Evolutionary conservation across 2,329 filamentous ascomycete species (phyloP).

Genomic region (Neopestalotiopsis rosae): DNA sequence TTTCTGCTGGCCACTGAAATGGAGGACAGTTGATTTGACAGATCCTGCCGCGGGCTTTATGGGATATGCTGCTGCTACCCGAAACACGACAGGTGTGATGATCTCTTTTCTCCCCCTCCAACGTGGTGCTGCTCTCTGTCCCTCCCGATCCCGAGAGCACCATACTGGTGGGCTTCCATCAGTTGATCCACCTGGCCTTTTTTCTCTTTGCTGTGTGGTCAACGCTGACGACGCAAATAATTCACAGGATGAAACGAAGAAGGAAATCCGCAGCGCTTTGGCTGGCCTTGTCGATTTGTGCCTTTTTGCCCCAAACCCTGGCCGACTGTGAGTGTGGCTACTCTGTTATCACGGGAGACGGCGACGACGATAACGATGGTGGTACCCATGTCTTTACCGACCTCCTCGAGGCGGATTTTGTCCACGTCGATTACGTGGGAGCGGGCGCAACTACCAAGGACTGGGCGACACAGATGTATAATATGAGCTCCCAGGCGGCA

Average conservation of each 20-base stretch:
- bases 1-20: not conserved
- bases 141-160: not conserved
- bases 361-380: conserved; percentile 36
- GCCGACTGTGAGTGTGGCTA: conserved; percentile 77
- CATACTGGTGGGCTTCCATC: too few species aligned
- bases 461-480: conserved; percentile 73
- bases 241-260: not conserved
- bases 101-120: not conserved
- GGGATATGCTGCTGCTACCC: not conserved
- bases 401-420: conserved; percentile 74
- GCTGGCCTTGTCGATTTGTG: conserved; percentile 18
- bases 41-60: not conserved
- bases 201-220: too few species aligned
- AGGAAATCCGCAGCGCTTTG: not conserved
- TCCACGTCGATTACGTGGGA: conserved; percentile 54
- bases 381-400: conserved; percentile 66
- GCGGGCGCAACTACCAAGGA: conserved; percentile 43
- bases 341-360: conserved; percentile 53
- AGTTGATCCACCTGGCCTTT: too few species aligned
- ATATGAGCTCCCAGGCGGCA: conserved; percentile 60
- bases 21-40: not conserved
- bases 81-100: not conserved
- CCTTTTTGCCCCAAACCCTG: conserved; percentile 25
- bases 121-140: not conserved
- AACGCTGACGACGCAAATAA: not conserved